A percentile compares a stretch with the other conserved stretches of the same genome.
These are phyloP conservation scores for Phytophthora gonapodyides DNA, from an alignment of 352 stramenopile species.

Conservation along the genomic window DNA sequence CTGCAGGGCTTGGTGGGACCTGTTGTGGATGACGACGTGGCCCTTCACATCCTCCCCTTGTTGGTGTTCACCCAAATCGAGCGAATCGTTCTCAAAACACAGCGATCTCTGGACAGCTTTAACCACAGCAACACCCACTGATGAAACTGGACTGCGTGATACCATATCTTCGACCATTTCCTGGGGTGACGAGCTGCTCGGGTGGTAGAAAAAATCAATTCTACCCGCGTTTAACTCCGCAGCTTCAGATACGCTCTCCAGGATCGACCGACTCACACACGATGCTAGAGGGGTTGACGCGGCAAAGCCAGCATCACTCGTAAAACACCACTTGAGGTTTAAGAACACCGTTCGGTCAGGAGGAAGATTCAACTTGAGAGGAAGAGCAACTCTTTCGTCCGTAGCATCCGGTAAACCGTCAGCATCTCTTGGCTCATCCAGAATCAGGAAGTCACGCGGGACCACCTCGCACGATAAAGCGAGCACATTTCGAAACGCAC, in stretches of 20 bases:
- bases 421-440: conserved; percentile 18
- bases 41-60: conserved; percentile 63
- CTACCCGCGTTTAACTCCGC: conserved; percentile 58
- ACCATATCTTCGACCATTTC: conserved; percentile 14
- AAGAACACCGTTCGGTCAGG: conserved; percentile 43
- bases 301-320: conserved; percentile 62
- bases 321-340: conserved; percentile 72
- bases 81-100: conserved; percentile 59
- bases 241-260: conserved; percentile 63
- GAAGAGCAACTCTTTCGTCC: conserved; percentile 30
- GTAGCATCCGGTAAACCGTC: conserved; percentile 5
- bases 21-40: conserved; percentile 72
- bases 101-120: conserved; percentile 75
- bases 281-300: conserved; percentile 66
- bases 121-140: conserved; percentile 62
- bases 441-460: conserved; percentile 38
- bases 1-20: conserved; percentile 66
- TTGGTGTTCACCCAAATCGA: conserved; percentile 84
- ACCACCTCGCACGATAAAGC: conserved; percentile 49
- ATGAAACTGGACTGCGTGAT: conserved; percentile 29
- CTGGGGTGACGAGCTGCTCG: conserved; percentile 24
- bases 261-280: conserved; percentile 65
- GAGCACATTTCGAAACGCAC: conserved; percentile 58
- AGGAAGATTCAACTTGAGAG: conserved; percentile 46
- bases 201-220: conserved; percentile 57